Evolutionary conservation across 805 yeast species (phyloP).

Genomic region (Ogataea zsoltii): DNA sequence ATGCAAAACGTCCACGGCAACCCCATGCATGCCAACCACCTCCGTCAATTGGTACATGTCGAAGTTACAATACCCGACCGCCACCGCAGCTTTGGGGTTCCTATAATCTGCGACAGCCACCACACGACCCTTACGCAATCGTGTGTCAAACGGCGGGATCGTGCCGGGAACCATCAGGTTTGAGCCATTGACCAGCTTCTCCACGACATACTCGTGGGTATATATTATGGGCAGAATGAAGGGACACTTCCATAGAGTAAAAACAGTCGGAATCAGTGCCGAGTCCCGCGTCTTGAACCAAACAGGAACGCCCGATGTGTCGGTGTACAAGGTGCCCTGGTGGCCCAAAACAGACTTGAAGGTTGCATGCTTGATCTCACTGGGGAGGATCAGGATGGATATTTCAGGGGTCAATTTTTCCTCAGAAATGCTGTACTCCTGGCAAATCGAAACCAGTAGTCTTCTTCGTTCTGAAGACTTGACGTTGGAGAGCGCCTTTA

Average conservation of each 20-base stretch:
- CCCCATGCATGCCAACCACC: constrained; percentile 69
- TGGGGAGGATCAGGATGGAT: constrained; percentile 46
- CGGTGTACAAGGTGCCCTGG: constrained; percentile 67
- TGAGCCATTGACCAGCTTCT: constrained; percentile 75
- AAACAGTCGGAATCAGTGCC: constrained; percentile 66
- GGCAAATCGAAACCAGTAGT: constrained; percentile 45
- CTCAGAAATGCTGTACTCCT: constrained; percentile 41
- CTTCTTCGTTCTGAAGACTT: constrained; percentile 79
- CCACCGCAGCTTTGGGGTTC: constrained; percentile 63
- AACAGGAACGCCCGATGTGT: constrained; percentile 62
- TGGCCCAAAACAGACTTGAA: constrained; percentile 50
- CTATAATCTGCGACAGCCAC: constrained; percentile 71
- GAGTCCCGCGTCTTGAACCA: constrained; percentile 69
- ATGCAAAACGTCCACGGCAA: constrained; percentile 76
- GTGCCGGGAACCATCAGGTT: constrained; percentile 77
- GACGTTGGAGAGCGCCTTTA: constrained; percentile 76
- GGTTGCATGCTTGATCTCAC: constrained; percentile 60
- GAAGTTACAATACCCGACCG: constrained; percentile 64
- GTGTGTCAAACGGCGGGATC: constrained; percentile 55
- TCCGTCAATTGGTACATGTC: constrained; percentile 45
- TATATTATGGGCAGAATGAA: constrained; percentile 62
- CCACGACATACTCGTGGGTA: constrained; percentile 76
- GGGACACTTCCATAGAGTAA: constrained; percentile 70
- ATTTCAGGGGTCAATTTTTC: constrained; percentile 41
- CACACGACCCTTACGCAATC: constrained; percentile 50